These are phyloP conservation scores for Tetrapyrgos nigripes DNA, from an alignment of 1,284 basidiomycete species.

Conservation along the genomic window DNA sequence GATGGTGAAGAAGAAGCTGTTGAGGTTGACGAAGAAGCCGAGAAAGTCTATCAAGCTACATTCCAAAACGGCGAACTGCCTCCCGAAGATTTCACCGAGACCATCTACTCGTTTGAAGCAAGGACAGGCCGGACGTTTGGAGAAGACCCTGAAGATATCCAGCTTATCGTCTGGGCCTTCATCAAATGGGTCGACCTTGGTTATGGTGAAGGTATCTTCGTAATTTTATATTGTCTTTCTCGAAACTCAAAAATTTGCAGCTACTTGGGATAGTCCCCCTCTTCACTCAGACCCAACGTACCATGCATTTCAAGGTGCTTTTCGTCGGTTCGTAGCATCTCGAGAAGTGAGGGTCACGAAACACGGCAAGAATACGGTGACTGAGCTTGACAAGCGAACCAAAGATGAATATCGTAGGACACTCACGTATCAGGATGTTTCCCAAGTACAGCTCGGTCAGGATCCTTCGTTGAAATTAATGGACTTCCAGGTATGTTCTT, in stretches of 20 bases:
- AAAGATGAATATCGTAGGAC: conserved; percentile 52
- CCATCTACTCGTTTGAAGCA: conserved; percentile 65
- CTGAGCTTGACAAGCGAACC: conserved; percentile 51
- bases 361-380: conserved; percentile 45
- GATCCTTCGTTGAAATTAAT: conserved; percentile 69
- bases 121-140: conserved; percentile 51
- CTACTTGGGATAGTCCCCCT: conserved; percentile 92
- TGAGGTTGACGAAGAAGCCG: conserved; percentile 38
- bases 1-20: conserved; percentile 39
- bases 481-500: conserved; percentile 75
- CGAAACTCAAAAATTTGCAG: conserved; percentile 43
- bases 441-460: conserved; percentile 72
- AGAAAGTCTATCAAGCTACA: conserved; percentile 45
- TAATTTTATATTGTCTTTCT: conserved; percentile 10
- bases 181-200: conserved; percentile 92
- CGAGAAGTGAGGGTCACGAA: conserved; percentile 67
- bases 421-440: conserved; percentile 53
- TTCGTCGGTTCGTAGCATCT: conserved; percentile 69
- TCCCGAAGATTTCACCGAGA: conserved; percentile 53
- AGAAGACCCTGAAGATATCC: conserved; percentile 50
- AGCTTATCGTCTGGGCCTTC: conserved; percentile 77
- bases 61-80: conserved; percentile 67
- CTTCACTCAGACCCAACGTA: conserved; percentile 61
- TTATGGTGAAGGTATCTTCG: conserved; percentile 81
- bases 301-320: conserved; percentile 68